Base-by-base conservation (phyloP, 1,139 yeast genomes). In the Suhomyces coccinellae region DNA sequence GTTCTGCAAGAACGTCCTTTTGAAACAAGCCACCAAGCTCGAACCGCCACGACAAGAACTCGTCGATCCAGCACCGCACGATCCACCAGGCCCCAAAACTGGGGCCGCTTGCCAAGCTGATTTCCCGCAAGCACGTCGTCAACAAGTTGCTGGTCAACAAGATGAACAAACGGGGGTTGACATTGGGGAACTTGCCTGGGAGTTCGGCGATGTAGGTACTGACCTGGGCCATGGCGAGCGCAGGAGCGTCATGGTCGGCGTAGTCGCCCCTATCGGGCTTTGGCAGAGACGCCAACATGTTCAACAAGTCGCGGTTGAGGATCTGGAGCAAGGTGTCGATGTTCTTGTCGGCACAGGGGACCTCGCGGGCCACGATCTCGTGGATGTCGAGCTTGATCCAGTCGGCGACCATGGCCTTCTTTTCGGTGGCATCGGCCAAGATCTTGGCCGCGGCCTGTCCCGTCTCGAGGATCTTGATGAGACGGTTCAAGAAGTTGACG, bases 31-130 rank as follows among this genome's bases (percentile, higher is more conserved):
- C 88, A 8, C 89, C 87, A 41, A 83, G 64, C 56, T 85, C 91
- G 17, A 85, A 84, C 44, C 77, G 67, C 84, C 89, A 84, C 1
- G 77, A 75, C 53, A 84, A 67, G 75, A 82, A 85, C 57, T 85
- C 93, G 57, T 83, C 88, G 7, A 83, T 70, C 91, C 95, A 87
- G 59, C 89, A 83, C 45, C 87, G 70, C 12, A 86, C 73, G 31
- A 80, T 77, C 90, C 91, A 86, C 91, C 95, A 86, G 1, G 84
- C 80, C 10, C 84, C 85, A 61, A 86, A 85, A 2, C 84, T 78
- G 41, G 75, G 77, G 3, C 85, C 85, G 3, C 85, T 82, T 26
- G 69, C 66, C 46, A 80, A 67, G 41, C 84, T 78, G 46, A 85
- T 79, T 53, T 83, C 87, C 45, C 87, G 68, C 33, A 84, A 64